phyloP scores from a whole-genome alignment of 176 grass and related monocot species.

The Ensete glaucum region DNA sequence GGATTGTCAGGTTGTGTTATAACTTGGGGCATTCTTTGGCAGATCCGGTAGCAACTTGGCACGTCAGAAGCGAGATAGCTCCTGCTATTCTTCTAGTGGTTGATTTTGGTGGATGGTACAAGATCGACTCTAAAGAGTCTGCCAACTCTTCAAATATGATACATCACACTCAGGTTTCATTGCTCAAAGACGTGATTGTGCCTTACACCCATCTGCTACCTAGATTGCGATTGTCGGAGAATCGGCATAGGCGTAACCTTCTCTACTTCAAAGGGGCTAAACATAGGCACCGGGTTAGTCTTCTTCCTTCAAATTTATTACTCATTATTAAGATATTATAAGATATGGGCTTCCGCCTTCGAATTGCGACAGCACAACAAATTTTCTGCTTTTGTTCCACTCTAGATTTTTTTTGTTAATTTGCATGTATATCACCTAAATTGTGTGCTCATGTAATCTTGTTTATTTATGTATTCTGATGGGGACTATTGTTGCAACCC shows the following conservation, averaged over 20 bases:
- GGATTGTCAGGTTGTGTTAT: constrained; percentile 60
- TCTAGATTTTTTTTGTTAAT: no score
- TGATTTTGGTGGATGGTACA: constrained; percentile 93
- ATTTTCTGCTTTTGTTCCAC: no score
- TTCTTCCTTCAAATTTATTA: neutral
- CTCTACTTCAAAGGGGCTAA: constrained; percentile 90
- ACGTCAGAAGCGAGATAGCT: constrained; percentile 64
- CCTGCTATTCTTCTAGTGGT: constrained; percentile 74
- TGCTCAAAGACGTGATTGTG: constrained; percentile 90
- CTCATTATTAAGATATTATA: no score
- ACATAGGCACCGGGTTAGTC: constrained; percentile 67
- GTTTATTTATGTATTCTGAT: no score
- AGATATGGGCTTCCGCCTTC: no score
- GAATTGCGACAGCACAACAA: no score
- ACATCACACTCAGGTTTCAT: constrained; percentile 72
- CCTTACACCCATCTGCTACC: constrained; percentile 91
- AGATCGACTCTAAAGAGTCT: constrained; percentile 49
- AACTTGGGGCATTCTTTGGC: constrained; percentile 70
- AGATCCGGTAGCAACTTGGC: constrained; percentile 93
- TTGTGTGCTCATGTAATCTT: no score
- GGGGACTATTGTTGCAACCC: no score
- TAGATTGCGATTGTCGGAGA: constrained; percentile 41
- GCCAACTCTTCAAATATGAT: constrained; percentile 42
- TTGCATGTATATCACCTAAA: no score
- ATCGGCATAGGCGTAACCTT: constrained; percentile 40